Evolutionary conservation across 1,284 basidiomycete genomes (phyloP), one percentile per base, ranked within the genome.

Genomic region (Naganishia liquefaciens): DNA sequence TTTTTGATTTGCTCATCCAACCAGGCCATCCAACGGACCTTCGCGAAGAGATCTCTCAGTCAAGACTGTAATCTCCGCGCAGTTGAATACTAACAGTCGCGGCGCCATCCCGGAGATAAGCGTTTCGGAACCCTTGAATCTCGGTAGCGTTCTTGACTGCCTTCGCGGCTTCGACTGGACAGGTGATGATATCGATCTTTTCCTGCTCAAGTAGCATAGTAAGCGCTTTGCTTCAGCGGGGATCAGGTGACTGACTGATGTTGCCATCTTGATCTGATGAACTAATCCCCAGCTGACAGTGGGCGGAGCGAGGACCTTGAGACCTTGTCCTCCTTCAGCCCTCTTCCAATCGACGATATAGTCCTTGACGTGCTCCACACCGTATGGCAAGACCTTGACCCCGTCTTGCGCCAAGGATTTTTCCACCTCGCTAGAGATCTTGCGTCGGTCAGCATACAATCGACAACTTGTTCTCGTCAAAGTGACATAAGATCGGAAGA

Each of bases 21-120:
- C 92, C 93, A 97, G 0, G 92, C 89, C 68, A 95, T 84, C 86
- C 89, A 92, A 68, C 84, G 84, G 27, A 87, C 74, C 75, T 77
- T 51, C 33, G 21, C 28, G 54, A 19, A 44, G 54, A 25, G 54
- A 44, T 19, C 33, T 51, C 9, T 33, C 37, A 5, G 30, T 47
- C n/a, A 13, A 37, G 49, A 54, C 19, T 27, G 23, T 13, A 33
- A 3, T 50, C 25, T 9, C 25, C n/a, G 2, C 7, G 3, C 0
- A n/a, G 25, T 28, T 19, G 11, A 9, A 2, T 37, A 69, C 75
- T 62, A 52, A 93, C 93, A 77, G 89, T 93, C n/a, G 92, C 89
- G 40, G 85, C 88, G 21, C 94, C 95, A 76, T 99, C 95, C 52
- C 93, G 84, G 7, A 93, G 78, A 77, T 98, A 97, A 0, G 93